Evolutionary conservation across 352 stramenopile species (phyloP).

Genomic region (Globisporangium solare): DNA sequence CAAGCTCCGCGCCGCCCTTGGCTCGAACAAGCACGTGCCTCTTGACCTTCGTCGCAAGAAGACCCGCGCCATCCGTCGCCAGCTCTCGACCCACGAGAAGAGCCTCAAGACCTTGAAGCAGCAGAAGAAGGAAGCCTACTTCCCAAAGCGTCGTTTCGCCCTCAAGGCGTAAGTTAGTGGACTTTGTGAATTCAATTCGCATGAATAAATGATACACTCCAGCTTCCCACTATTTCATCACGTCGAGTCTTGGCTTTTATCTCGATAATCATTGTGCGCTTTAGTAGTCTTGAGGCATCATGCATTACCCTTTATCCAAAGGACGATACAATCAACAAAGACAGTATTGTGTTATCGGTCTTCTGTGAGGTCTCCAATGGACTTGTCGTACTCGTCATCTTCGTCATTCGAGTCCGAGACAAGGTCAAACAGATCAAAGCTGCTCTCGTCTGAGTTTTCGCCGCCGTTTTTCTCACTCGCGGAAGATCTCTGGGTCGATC

Average conservation of each 20-base stretch:
- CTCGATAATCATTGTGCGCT: slow-evolving; percentile 1
- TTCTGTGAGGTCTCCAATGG: slow-evolving; percentile 12
- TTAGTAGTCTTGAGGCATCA: neutral
- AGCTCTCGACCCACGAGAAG: slow-evolving; percentile 94
- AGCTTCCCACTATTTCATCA: slow-evolving; percentile 39
- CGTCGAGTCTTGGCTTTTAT: slow-evolving; percentile 11
- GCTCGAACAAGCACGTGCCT: slow-evolving; percentile 96
- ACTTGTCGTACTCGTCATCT: slow-evolving; percentile 26
- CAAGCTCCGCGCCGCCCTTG: slow-evolving; percentile 93
- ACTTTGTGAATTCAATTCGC: slow-evolving; percentile 17
- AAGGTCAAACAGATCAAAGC: slow-evolving; percentile 35
- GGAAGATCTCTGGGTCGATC: slow-evolving; percentile 55
- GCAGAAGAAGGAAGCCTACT: slow-evolving; percentile 95
- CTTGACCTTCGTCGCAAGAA: slow-evolving; percentile 99
- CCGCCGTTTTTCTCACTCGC: slow-evolving; percentile 18
- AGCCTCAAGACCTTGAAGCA: slow-evolving; percentile 92
- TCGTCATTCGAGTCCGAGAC: slow-evolving; percentile 58
- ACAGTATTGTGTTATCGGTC: slow-evolving; percentile 9
- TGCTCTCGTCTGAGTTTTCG: slow-evolving; percentile 7
- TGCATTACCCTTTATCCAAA: slow-evolving; percentile 6
- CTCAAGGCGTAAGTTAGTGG: slow-evolving; percentile 94
- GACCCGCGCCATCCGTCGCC: slow-evolving; percentile 97
- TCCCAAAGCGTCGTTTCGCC: slow-evolving; percentile 95
- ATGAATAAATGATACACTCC: slow-evolving; percentile 60
- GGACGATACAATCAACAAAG: neutral